phyloP scores from a whole-genome alignment of 2,329 filamentous ascomycete species.

The Fusarium torulosum region DNA sequence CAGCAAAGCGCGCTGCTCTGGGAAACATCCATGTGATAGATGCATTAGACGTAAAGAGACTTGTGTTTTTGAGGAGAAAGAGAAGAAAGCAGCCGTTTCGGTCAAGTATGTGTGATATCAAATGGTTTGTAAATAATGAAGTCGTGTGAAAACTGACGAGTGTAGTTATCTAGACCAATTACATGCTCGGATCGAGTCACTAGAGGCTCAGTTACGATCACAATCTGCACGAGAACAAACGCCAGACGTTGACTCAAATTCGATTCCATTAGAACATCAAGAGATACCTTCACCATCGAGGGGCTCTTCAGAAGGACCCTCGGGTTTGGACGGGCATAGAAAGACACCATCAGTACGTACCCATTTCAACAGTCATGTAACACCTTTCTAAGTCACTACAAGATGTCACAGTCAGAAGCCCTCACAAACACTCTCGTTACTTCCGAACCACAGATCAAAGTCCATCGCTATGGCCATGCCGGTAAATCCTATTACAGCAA shows the following conservation, averaged over 20 bases:
- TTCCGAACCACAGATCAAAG: conserved; percentile 39
- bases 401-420: conserved; percentile 6
- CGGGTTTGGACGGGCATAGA: not conserved
- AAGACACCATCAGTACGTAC: not conserved
- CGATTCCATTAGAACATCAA: not conserved
- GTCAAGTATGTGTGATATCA: conserved; percentile 23
- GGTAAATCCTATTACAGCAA: conserved; percentile 3
- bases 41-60: conserved; percentile 34
- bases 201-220: conserved; percentile 27
- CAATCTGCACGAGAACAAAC: not conserved
- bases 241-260: not conserved
- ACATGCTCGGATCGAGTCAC: conserved; percentile 31
- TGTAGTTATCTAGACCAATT: conserved; percentile 36
- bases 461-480: conserved; percentile 37
- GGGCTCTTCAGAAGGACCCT: not conserved
- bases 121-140: not conserved
- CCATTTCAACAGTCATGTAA: not conserved
- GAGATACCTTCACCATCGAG: not conserved
- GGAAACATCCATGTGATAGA: conserved; percentile 33
- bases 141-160: not conserved
- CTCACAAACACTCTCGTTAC: conserved; percentile 36
- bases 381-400: not conserved
- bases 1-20: conserved; percentile 39
- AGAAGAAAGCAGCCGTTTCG: conserved; percentile 31
- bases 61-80: conserved; percentile 39